Conservation (phyloP, 1,284 basidiomycete genomes). For the Papiliotrema nemorosa region DNA sequence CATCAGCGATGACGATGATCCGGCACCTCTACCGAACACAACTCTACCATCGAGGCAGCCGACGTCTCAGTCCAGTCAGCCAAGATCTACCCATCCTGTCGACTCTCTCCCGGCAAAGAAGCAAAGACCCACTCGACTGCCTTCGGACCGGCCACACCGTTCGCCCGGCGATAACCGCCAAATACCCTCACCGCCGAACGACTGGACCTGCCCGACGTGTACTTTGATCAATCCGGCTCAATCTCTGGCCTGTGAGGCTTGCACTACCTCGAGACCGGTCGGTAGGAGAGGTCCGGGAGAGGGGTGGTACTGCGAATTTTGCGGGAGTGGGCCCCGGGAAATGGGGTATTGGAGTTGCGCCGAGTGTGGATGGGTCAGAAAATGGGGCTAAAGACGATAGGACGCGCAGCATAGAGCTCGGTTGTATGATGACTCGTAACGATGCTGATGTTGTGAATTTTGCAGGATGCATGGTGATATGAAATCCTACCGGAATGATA, state of each 20-base stretch:
- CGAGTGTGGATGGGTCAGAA: constrained; percentile 66
- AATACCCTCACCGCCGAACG: constrained; percentile 9
- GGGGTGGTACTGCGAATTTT: constrained; percentile 67
- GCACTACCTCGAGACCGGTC: constrained; percentile 55
- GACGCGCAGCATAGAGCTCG: background rate
- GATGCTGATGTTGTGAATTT: too few relatives aligned
- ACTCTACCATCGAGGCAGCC: too few relatives aligned
- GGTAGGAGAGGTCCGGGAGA: constrained; percentile 54
- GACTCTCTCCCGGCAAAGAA: too few relatives aligned
- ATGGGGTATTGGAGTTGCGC: constrained; percentile 70
- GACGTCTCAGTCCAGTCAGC: too few relatives aligned
- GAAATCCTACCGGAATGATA: background rate
- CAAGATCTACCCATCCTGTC: too few relatives aligned
- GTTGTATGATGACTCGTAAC: too few relatives aligned
- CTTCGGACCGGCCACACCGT: constrained; percentile 31
- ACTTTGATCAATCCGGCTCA: constrained; percentile 62
- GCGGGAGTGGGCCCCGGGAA: constrained; percentile 61
- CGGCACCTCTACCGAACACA: too few relatives aligned
- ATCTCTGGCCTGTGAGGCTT: constrained; percentile 62
- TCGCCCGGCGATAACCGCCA: constrained; percentile 1
- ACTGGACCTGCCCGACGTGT: constrained; percentile 68
- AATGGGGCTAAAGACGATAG: constrained; percentile 30
- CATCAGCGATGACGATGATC: too few relatives aligned
- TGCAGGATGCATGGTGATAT: background rate
- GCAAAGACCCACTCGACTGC: background rate